Percentiles rank a stretch among this genome's conserved stretches.
These are phyloP conservation scores for Cordyceps cateniannulata DNA, from an alignment of 2,329 filamentous ascomycete genomes.

Conservation along the genomic window DNA sequence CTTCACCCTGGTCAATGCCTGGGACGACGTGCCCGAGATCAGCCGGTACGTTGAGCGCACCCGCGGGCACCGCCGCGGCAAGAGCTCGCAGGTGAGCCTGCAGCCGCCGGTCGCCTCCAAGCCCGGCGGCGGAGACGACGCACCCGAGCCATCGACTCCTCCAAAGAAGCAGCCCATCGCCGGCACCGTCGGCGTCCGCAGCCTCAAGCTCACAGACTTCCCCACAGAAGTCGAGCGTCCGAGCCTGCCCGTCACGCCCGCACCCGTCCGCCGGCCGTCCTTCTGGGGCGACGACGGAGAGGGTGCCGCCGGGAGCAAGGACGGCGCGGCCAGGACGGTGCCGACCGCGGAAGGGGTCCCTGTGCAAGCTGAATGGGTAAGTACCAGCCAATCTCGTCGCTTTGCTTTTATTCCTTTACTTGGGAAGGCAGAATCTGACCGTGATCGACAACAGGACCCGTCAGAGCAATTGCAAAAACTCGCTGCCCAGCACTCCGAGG, in stretches of 20 bases:
- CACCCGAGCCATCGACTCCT: not conserved
- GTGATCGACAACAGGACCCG: slow-evolving; percentile 51
- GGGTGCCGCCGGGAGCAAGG: slow-evolving; percentile 38
- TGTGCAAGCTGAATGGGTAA: slow-evolving; percentile 88
- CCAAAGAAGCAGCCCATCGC: not conserved
- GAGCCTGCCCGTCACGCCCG: slow-evolving; percentile 84
- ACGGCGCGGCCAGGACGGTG: slow-evolving; percentile 41
- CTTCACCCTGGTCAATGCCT: slow-evolving; percentile 77
- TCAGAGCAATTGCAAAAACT: slow-evolving; percentile 63
- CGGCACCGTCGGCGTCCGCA: not conserved
- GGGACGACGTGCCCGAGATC: slow-evolving; percentile 89
- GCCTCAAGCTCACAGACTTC: slow-evolving; percentile 74
- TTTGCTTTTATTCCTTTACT: no score
- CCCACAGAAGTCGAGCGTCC: slow-evolving; percentile 75
- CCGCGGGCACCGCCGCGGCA: slow-evolving; percentile 49
- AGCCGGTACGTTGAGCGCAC: slow-evolving; percentile 77
- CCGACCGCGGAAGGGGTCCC: slow-evolving; percentile 78
- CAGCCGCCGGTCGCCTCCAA: not conserved
- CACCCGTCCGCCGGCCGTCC: slow-evolving; percentile 62
- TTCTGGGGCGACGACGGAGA: slow-evolving; percentile 54
- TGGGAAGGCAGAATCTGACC: no score
- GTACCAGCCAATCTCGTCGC: slow-evolving; percentile 24
- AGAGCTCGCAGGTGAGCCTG: slow-evolving; percentile 27
- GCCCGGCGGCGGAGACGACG: not conserved
- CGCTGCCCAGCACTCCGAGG: slow-evolving; percentile 58